These are phyloP conservation scores for Medicago ruthenica DNA, from an alignment of 306 rosid genomes.

Conservation along the genomic window DNA sequence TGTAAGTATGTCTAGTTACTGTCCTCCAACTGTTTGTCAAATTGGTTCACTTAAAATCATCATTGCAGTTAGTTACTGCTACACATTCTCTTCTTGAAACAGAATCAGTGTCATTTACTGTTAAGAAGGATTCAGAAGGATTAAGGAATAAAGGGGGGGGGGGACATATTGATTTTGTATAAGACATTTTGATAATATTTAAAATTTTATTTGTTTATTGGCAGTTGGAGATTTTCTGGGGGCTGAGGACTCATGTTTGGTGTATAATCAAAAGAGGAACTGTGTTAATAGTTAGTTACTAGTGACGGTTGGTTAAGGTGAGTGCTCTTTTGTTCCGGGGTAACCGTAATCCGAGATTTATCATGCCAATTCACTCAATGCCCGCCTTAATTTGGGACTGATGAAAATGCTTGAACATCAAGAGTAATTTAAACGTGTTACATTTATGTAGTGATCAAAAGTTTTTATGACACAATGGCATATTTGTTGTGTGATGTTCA, in stretches of 20 bases:
- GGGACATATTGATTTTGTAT: too few species aligned
- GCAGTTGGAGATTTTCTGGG: background rate
- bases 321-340: background rate
- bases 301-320: background rate
- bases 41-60: background rate
- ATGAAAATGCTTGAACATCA: conserved; percentile 13
- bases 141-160: too few species aligned
- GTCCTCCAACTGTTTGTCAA: background rate
- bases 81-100: background rate
- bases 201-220: background rate
- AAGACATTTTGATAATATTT: background rate
- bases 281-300: background rate
- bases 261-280: background rate
- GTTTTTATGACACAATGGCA: background rate
- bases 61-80: too few species aligned
- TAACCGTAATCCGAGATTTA: background rate
- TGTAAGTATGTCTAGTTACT: background rate
- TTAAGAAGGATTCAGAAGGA: too few species aligned
- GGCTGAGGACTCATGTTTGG: background rate
- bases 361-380: conserved; percentile 4
- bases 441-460: background rate
- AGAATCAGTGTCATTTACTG: too few species aligned
- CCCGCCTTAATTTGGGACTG: background rate
- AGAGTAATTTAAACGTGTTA: background rate
- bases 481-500: conserved; percentile 18